These are phyloP conservation scores for Sanghuangporus baumii DNA, from an alignment of 1,284 basidiomycete species.

Conservation along the genomic window DNA sequence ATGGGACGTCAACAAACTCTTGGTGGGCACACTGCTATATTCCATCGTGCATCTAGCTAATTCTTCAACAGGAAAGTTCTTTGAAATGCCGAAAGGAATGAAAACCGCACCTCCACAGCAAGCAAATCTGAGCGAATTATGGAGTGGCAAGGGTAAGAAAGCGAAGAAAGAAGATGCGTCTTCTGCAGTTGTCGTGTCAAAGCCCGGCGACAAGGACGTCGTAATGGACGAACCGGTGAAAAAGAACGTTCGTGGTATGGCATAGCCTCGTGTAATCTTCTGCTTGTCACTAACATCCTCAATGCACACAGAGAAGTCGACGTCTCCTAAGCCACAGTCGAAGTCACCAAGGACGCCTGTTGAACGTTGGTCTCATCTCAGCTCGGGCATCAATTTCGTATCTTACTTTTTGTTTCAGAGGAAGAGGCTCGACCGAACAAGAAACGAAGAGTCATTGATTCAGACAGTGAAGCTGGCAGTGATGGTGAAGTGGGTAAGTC, in stretches of 20 bases:
- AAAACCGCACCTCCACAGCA: constrained; percentile 64
- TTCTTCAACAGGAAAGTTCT: constrained; percentile 51
- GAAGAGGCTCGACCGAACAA: constrained; percentile 33
- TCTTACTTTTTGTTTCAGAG: constrained; percentile 19
- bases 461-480: constrained; percentile 48
- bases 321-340: background rate
- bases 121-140: constrained; percentile 66
- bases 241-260: background rate
- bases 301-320: background rate
- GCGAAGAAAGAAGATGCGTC: constrained; percentile 23
- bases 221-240: constrained; percentile 24
- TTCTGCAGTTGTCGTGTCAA: constrained; percentile 24
- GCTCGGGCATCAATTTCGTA: background rate
- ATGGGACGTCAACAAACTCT: constrained; percentile 73
- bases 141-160: constrained; percentile 47
- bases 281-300: background rate
- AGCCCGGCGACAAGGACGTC: constrained; percentile 22
- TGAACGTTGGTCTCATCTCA: background rate
- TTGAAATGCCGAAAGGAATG: constrained; percentile 57
- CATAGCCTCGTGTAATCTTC: background rate
- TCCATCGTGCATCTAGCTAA: background rate
- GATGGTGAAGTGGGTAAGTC: constrained; percentile 9
- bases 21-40: constrained; percentile 33
- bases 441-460: constrained; percentile 56
- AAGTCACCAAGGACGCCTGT: background rate